Base-by-base conservation (phyloP, 495 filamentous ascomycete genomes). In the Penicillium subrubescens region DNA sequence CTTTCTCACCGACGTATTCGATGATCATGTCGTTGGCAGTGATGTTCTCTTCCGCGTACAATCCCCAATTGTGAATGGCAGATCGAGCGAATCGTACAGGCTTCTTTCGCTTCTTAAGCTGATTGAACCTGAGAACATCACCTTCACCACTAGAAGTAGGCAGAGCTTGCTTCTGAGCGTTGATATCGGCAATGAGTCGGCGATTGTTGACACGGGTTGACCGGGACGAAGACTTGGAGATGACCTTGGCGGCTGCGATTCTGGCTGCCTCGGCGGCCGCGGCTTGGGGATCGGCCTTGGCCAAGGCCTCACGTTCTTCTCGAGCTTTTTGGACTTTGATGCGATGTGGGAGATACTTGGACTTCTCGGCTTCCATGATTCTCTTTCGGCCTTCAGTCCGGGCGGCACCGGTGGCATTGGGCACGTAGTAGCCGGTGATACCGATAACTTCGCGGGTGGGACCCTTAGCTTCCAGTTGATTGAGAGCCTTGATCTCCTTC, bases 11-110 rank as follows among this genome's bases (percentile, higher is more conserved):
- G 19, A 99, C 95, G 73, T 99, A 99, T 79, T 99, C 95, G 72
- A 99, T 99, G 71, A 99, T 99, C 93, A 99, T 97, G 75, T 99
- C 95, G 73, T 97, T 96, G 67, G 92, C 93, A 33, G 92, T 84
- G 62, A 99, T 99, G 69, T 96, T 94, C 77, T 98, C 94, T 82
- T 97, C 93, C 8, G 95, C 93, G 70, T 98, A 99, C 43, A 99
- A 79, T 33, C 95, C 95, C 95, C 95, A 99, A 71, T 97, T 97
- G 76, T 99, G 95, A 68, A 99, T 99, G 52, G 95, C 96, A 27
- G 96, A 98, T 8, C 95, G 88, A 57, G 93, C 95, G 73, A 99
- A 99, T 71, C 95, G 94, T 60, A 99, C 95, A 0, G 94, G 93
- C 81, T 99, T 99, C 88, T 98, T 98, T 54, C 95, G 89, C 75